Base-by-base conservation (phyloP, 2,329 filamentous ascomycete species). In the Pseudogymnoascus sp. region DNA sequence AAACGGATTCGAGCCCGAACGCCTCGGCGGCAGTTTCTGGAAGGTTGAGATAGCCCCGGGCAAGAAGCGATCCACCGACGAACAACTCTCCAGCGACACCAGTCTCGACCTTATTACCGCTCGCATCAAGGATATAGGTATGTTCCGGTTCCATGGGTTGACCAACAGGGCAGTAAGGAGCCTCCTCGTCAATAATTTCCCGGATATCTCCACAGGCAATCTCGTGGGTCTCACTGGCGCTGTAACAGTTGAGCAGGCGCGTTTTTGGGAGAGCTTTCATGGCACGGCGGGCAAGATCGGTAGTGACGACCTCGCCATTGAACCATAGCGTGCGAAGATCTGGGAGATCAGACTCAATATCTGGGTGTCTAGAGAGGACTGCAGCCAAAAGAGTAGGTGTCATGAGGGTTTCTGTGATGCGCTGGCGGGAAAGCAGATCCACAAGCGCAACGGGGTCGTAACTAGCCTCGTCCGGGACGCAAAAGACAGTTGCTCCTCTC, bases 291-390 rank as follows among this genome's bases (percentile, higher is more conserved):
- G 87, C 88, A 14, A 93, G 82, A 70, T 93, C 89, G 0, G 88
- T 88, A 0, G 88, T 90, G 61, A 93, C 89, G 1, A 93, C 90
- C 75, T 93, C 90, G 59, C 90, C 90, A 68, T 93, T 93, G 31
- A 93, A 79, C 89, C 89, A 93, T 31, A 93, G 75, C 0, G 87
- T 89, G 49, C 83, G 83, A 62, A 93, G 77, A 16, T 88, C 75
- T 6, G 88, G 86, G 7, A 93, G 79, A 43, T 83, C 81, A 25
- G 79, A 76, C 16, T 82, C 84, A 60, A 93, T 81, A 49, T 87
- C 80, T 6, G 87, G 79, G 71, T 91, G 86, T 45, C 88, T 82
- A 1, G 88, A 81, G 16, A 93, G 81, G 2, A 92, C 85, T 1
- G 89, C 88, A 25, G 89, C 86, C 52, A 93, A 79, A 12, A 93